Evolutionary conservation across 306 rosid species (phyloP), one percentile per base, ranked within the genome.

Genomic region (Gastrolobium villosum): DNA sequence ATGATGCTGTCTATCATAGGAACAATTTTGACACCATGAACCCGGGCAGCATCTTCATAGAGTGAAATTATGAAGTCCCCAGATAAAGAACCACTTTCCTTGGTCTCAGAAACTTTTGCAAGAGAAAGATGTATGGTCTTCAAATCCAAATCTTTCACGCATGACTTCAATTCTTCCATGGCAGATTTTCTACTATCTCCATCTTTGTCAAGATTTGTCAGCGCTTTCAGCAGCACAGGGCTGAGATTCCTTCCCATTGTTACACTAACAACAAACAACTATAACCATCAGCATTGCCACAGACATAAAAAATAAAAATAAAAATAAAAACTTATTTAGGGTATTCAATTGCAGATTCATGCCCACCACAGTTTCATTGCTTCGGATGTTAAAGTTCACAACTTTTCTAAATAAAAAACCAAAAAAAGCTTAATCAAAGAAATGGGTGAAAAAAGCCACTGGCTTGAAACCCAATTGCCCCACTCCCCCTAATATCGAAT

Each of bases 41-140:
- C 93, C 15, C 93, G 85, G 5, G 94, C 97, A 36, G 91, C 90
- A 79, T 88, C 92, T 76, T 93, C 95, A 28, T 85, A 93, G 32
- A 93, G 88, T 1, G 95, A 93, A 76, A 91, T 91, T 0, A 91
- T 88, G 86, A 92, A 93, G 46, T 93, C 97, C 5, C 91, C 96
- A 1, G 88, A 82, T 37, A 92, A 71, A 10, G 93, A 81, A 69
- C 96, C 87, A 11, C 79, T 83, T 55, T 90, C 98, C 77, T 91
- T 91, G 32, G 88, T 84, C 68, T 89, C 92, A 26, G 93, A 93
- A 83, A 91, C 94, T 66, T 91, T 92, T 7, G 91, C 94, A 10
- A 91, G 94, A 78, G 91, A 91, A 35, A 84, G 72, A 1, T 90
- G 97, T 44, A 93, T 91, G 53, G 94, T 86, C 88, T 85, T 89